Percentiles rank a stretch among this genome's conserved stretches.
phyloP scores from a whole-genome alignment of 2,329 filamentous ascomycete genomes.

The Nothomitra cinnamomea region DNA sequence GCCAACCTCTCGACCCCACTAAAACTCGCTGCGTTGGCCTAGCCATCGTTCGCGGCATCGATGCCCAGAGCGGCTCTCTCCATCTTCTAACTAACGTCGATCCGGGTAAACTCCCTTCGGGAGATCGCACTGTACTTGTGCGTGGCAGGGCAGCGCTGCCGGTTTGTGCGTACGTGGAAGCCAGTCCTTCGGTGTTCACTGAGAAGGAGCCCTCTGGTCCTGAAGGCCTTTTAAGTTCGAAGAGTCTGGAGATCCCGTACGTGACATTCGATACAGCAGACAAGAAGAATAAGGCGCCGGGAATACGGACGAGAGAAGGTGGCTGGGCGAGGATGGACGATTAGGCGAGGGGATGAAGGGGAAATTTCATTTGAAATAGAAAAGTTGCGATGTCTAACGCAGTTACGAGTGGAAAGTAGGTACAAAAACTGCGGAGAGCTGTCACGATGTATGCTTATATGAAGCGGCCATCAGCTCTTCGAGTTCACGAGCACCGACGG shows the following conservation, averaged over 20 bases:
- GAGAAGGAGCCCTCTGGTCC: not conserved
- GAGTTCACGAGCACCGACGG: no score
- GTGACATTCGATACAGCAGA: not conserved
- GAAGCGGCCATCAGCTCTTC: no score
- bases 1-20: constrained; percentile 39
- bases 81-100: constrained; percentile 48
- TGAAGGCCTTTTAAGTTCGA: no score
- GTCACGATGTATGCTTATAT: no score
- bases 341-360: no score
- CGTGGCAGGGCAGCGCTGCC: constrained; percentile 52
- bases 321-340: no score
- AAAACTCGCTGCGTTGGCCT: constrained; percentile 44
- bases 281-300: not conserved
- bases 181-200: constrained; percentile 14
- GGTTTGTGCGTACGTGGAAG: constrained; percentile 53
- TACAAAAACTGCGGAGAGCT: no score
- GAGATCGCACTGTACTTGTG: constrained; percentile 41
- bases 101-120: constrained; percentile 13
- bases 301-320: no score
- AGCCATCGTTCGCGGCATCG: constrained; percentile 53
- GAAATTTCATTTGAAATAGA: no score
- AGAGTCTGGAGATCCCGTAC: not conserved
- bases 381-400: no score
- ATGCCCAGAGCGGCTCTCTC: constrained; percentile 33
- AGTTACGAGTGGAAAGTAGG: no score